Conservation (phyloP, 2,329 filamentous ascomycete species). For the Alternaria novae-zelandiae region DNA sequence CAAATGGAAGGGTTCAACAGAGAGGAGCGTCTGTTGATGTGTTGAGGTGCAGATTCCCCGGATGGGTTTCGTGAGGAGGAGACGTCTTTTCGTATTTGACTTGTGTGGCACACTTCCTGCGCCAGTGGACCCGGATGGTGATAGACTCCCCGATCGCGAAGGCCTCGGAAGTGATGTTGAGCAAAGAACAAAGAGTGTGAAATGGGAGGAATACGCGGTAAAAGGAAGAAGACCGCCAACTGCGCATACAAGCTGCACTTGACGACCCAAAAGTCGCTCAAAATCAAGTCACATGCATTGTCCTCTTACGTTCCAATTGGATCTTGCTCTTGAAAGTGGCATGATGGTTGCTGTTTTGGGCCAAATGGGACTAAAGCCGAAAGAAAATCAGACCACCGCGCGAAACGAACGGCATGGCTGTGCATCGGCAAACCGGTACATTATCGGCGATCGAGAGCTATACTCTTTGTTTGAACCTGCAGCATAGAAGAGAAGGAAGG, state of each 20-base stretch:
- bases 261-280: slow-evolving; percentile 2
- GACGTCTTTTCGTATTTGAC: no score
- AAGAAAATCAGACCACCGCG: slow-evolving; percentile 23
- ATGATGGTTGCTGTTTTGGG: slow-evolving; percentile 26
- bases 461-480: neutral
- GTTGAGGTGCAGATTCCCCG: no score
- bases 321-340: slow-evolving; percentile 21
- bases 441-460: neutral
- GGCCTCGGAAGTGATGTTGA: no score
- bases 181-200: no score
- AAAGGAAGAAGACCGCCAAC: no score
- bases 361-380: slow-evolving; percentile 22
- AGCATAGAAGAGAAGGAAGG: neutral
- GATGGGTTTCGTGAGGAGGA: no score
- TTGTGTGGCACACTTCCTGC: no score
- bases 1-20: no score
- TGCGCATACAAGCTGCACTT: neutral
- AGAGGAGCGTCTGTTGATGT: no score
- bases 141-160: no score
- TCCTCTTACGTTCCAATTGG: neutral
- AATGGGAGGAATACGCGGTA: no score
- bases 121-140: no score
- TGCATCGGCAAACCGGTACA: neutral
- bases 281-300: slow-evolving; percentile 6
- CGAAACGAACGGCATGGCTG: slow-evolving; percentile 26